phyloP scores from a whole-genome alignment of 306 rosid species.

The Echinosophora koreensis region DNA sequence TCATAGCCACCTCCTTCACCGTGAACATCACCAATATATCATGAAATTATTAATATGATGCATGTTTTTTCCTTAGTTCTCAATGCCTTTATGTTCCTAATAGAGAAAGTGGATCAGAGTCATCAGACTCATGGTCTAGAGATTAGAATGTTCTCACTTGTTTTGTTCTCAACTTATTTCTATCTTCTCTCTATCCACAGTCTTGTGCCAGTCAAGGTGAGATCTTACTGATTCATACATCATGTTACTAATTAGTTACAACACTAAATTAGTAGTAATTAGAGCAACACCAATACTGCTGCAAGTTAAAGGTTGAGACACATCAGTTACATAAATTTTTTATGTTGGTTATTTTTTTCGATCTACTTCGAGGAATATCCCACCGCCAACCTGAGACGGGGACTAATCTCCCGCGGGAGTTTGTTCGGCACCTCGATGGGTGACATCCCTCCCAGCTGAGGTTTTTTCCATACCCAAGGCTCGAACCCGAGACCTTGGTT shows the following conservation, averaged over 20 bases:
- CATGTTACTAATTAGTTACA: background rate
- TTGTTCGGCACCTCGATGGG: too few relatives aligned
- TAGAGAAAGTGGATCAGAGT: background rate
- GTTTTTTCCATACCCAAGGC: too few relatives aligned
- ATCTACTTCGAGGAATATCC: too few relatives aligned
- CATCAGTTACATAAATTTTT: background rate
- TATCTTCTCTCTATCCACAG: background rate
- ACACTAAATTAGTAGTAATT: background rate
- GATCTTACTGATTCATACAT: background rate
- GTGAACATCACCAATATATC: background rate
- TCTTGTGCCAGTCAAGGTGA: background rate
- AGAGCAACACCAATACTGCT: background rate
- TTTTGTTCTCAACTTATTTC: background rate
- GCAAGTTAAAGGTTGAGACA: background rate
- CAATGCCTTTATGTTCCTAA: conserved; percentile 5
- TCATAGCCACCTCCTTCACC: background rate
- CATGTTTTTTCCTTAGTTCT: background rate
- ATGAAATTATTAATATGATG: background rate
- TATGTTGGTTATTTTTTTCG: background rate
- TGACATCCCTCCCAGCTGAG: too few relatives aligned
- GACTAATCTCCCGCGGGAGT: too few relatives aligned
- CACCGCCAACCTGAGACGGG: too few relatives aligned
- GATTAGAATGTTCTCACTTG: background rate
- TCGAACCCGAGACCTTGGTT: too few relatives aligned
- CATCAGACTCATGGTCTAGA: background rate